These are phyloP conservation scores for Akanthomyces uredinophilus DNA, from an alignment of 2,329 filamentous ascomycete genomes.

Conservation along the genomic window DNA sequence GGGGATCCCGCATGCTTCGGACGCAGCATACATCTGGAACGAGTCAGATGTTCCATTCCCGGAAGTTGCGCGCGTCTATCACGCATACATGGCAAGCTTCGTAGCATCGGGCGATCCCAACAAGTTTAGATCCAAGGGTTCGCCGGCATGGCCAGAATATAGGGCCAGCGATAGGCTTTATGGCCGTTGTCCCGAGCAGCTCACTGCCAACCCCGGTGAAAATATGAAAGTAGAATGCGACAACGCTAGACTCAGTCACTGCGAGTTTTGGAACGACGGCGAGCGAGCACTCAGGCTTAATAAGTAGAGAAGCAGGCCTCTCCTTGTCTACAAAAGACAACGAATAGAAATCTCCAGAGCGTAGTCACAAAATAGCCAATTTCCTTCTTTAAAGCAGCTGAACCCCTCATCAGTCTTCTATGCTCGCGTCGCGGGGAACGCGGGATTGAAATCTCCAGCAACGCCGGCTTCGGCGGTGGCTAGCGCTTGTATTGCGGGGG, in stretches of 20 bases:
- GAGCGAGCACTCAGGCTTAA: slow-evolving; percentile 1
- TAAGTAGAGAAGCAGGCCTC: background rate
- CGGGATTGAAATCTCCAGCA: background rate
- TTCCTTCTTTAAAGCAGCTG: too few relatives aligned
- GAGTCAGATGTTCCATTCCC: slow-evolving; percentile 31
- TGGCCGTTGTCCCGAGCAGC: background rate
- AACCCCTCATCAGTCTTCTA: too few relatives aligned
- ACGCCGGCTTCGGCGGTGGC: background rate
- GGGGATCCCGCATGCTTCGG: slow-evolving; percentile 34
- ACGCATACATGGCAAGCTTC: slow-evolving; percentile 34
- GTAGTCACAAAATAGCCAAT: background rate
- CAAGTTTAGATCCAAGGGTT: slow-evolving; percentile 16
- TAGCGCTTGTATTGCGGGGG: background rate
- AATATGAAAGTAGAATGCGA: background rate
- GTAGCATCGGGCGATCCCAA: slow-evolving; percentile 33
- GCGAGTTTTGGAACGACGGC: slow-evolving; percentile 12
- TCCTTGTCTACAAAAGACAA: too few relatives aligned
- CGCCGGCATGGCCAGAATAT: slow-evolving; percentile 24
- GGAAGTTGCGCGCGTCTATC: slow-evolving; percentile 31
- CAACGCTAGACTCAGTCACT: background rate
- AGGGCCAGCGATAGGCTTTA: slow-evolving; percentile 1
- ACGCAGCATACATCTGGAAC: slow-evolving; percentile 33
- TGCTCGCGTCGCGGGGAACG: too few relatives aligned
- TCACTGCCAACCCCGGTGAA: background rate
- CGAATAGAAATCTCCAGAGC: background rate